Evolutionary conservation across 2,329 filamentous ascomycete species (phyloP).

Genomic region (Mycosphaerella sp.): DNA sequence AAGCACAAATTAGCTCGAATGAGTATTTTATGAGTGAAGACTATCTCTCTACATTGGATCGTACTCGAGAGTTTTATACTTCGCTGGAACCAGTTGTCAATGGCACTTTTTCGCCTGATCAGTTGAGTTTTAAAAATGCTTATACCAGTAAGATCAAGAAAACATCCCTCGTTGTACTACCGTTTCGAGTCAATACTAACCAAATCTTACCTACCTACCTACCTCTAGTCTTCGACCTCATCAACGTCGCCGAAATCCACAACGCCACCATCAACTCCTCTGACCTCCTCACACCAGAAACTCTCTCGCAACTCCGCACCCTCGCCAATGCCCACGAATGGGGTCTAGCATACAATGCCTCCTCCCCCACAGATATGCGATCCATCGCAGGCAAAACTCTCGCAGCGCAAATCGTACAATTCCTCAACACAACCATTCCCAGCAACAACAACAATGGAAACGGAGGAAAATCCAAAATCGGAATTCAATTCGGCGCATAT

Average conservation of each 20-base stretch:
- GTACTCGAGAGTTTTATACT: conserved; percentile 50
- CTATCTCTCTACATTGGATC: conserved; percentile 44
- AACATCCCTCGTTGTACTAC: too few relatives aligned
- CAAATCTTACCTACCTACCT: too few relatives aligned
- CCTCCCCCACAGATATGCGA: conserved; percentile 34
- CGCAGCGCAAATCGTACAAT: conserved; percentile 41
- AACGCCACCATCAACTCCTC: conserved; percentile 53
- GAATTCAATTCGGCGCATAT: conserved; percentile 57
- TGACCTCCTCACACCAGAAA: conserved; percentile 53
- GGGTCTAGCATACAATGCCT: conserved; percentile 71
- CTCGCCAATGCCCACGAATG: conserved; percentile 76
- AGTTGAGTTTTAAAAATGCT: conserved; percentile 56
- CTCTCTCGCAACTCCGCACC: conserved; percentile 58
- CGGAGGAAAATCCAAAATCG: conserved; percentile 32
- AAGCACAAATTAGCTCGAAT: conserved; percentile 53
- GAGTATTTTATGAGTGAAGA: conserved; percentile 49
- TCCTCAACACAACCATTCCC: conserved; percentile 41
- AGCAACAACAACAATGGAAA: conserved; percentile 20
- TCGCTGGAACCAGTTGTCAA: conserved; percentile 49
- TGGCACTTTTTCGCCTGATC: conserved; percentile 40
- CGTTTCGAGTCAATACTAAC: background rate
- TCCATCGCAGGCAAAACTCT: conserved; percentile 45
- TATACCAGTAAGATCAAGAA: conserved; percentile 51
- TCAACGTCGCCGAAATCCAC: conserved; percentile 58
- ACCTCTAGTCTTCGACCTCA: conserved; percentile 50